A percentile compares a stretch with the other conserved stretches of the same genome.
These are phyloP conservation scores for Phallus indusiatus DNA, from an alignment of 768 basidiomycete species.

Conservation along the genomic window DNA sequence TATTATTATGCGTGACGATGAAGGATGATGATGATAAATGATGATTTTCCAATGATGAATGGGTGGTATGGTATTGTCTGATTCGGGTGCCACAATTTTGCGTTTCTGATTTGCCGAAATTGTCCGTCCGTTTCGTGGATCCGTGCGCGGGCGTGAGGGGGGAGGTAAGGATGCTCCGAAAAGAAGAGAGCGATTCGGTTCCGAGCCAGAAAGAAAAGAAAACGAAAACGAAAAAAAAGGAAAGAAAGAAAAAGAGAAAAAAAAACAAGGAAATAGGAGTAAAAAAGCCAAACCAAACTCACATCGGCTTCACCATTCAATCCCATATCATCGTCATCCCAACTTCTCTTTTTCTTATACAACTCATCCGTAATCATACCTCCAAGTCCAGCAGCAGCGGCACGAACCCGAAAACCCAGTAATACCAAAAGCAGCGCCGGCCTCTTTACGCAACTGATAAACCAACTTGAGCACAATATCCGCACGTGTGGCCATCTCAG, in stretches of 20 bases:
- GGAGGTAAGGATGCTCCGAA: background rate
- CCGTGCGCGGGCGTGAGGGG: background rate
- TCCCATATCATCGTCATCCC: background rate
- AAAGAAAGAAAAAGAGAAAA: constrained; percentile 4
- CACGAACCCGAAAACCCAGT: constrained; percentile 16
- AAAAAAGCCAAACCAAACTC: no score
- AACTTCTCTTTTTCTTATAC: background rate
- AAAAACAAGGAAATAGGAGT: background rate
- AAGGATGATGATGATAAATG: no score
- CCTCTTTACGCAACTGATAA: constrained; percentile 45
- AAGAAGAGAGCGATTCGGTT: background rate
- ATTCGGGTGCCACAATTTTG: no score
- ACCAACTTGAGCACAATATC: constrained; percentile 57
- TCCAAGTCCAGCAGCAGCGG: constrained; percentile 12
- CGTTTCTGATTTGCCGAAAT: background rate
- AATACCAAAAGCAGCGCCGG: constrained; percentile 16
- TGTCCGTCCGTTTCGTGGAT: no score
- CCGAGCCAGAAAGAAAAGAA: constrained; percentile 11
- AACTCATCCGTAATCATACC: constrained; percentile 38
- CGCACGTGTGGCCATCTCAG: constrained; percentile 63
- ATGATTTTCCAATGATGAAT: no score
- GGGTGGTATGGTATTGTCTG: no score
- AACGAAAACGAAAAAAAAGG: constrained; percentile 8
- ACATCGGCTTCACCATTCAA: background rate
- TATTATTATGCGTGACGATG: no score